Base-by-base conservation (phyloP, 768 basidiomycete genomes). In the Suillus subalutaceus region DNA sequence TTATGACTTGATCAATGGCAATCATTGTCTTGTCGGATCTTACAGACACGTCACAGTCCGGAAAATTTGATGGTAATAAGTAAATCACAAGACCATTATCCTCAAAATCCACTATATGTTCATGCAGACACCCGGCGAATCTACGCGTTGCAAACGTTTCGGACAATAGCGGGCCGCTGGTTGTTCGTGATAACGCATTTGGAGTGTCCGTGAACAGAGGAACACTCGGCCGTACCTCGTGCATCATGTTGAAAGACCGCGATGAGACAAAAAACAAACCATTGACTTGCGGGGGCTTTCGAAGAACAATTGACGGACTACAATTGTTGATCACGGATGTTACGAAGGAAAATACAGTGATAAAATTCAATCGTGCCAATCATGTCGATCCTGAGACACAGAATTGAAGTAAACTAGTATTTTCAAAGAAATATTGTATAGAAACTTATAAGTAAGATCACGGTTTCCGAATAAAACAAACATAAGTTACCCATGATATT, bases 201-300 rank as follows among this genome's bases (percentile, higher is more conserved):
- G 30, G 18, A 2, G 52, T 16, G 32, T 53, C 52, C 26, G 52
- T 53, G 26, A 53, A 32, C 10, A 18, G 58, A 60, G 59, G 40
- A 60, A 43, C 26, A 30, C 59, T 30, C 12, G 18, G 59, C 59
- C 6, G 23, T 9, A 13, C 30, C 55, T 56, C 59, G 59, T 43
- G 59, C 7, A 43, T 3, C 40, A 20, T 43, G 41, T 43, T 60
- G 12, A 20, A 60, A 60, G 59, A 32, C 59, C 40, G 59, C 59
- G 59, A 60, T n/a, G 35, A n/a, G 32, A 35, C 53, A 10, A 30
- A 56, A 56, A 40, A 37, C 55, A 56, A 56, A 56, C 20, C 35
- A 56, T 56, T 6, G 20, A 26, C 26, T 52, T 52, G 48, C 26
- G 15, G 16, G 50, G 55, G 20, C 55, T 41, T 59, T 40, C 18